Evolutionary conservation across 331 rosid species (phyloP).

Genomic region (Erythrophleum ivorense): DNA sequence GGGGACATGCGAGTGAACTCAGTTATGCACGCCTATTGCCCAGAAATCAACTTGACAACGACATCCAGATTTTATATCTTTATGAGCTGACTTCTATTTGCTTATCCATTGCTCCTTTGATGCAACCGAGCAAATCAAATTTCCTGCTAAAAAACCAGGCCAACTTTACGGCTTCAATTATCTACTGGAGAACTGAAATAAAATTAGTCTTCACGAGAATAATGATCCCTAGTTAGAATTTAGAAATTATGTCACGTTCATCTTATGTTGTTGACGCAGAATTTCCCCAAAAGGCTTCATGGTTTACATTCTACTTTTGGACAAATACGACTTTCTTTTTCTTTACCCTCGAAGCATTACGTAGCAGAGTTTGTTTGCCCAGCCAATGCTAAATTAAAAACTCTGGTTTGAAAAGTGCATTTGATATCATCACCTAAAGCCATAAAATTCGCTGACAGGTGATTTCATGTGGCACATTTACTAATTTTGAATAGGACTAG

Average conservation of each 20-base stretch:
- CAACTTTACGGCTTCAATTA: not conserved
- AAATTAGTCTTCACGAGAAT: not conserved
- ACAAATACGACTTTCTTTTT: not conserved
- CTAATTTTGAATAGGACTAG: slow-evolving; percentile 18
- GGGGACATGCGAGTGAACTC: not conserved
- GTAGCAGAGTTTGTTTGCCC: not conserved
- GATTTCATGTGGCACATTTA: slow-evolving; percentile 10
- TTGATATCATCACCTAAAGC: not conserved
- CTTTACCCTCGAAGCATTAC: no score
- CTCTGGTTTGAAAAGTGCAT: not conserved
- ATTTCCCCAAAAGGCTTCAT: no score
- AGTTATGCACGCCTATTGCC: not conserved
- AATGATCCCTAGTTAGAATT: not conserved
- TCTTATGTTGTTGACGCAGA: not conserved
- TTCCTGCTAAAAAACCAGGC: not conserved
- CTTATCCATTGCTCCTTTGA: not conserved
- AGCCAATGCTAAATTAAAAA: no score
- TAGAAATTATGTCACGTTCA: not conserved
- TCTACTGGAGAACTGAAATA: not conserved
- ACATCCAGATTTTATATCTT: not conserved
- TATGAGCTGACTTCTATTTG: not conserved
- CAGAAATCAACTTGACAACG: not conserved
- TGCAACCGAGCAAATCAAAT: not conserved
- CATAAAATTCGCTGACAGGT: slow-evolving; percentile 3
- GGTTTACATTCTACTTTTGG: not conserved